phyloP scores from a whole-genome alignment of 768 basidiomycete species.

The Termitomyces sp. region DNA sequence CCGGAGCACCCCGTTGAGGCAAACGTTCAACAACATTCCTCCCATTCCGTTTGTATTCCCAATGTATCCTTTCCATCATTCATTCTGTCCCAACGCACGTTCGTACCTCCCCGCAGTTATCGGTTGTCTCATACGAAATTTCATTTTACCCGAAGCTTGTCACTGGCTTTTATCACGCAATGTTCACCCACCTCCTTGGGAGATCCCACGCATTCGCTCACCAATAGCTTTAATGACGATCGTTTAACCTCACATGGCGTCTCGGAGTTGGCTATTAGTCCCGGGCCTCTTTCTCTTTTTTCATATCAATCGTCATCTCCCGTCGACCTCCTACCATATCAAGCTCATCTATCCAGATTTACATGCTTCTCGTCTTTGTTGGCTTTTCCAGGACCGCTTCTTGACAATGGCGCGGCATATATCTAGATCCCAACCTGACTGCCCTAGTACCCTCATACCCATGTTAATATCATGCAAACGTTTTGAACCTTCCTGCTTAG shows the following conservation, averaged over 20 bases:
- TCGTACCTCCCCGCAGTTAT: slow-evolving; percentile 1
- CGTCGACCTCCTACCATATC: slow-evolving; percentile 3
- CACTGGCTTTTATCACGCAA: neutral
- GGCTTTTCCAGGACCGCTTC: neutral
- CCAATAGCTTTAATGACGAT: slow-evolving; percentile 8
- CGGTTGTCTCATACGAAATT: neutral
- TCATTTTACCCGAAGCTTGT: slow-evolving; percentile 1
- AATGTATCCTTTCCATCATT: neutral
- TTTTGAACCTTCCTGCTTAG: no score
- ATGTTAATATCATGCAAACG: no score
- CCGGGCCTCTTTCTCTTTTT: neutral
- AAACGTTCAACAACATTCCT: slow-evolving; percentile 15
- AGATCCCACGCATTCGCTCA: neutral
- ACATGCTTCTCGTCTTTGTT: neutral
- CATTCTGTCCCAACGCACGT: slow-evolving; percentile 13
- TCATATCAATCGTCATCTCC: slow-evolving; percentile 3
- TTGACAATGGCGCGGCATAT: neutral
- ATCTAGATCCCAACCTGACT: neutral
- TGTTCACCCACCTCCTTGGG: neutral
- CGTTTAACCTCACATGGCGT: neutral
- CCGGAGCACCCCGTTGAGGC: slow-evolving; percentile 21
- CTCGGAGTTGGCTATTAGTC: slow-evolving; percentile 1
- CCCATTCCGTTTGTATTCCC: slow-evolving; percentile 3
- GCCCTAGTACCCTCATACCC: no score
- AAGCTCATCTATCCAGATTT: slow-evolving; percentile 1